Conservation (phyloP, 768 basidiomycete species). For the Collybia mongolica region DNA sequence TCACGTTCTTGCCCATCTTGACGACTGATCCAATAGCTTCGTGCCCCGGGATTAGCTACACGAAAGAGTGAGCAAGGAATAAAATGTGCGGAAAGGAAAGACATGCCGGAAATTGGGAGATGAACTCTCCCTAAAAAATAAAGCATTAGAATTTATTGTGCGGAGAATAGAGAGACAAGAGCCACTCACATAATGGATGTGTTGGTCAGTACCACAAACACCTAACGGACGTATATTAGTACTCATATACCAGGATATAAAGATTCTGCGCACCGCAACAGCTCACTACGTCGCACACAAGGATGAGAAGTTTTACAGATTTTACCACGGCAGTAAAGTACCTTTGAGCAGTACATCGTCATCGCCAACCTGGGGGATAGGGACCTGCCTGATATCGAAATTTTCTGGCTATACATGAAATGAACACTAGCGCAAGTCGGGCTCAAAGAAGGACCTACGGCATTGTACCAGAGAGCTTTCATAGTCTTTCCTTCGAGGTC, state of each 20-base stretch:
- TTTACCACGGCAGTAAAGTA: neutral
- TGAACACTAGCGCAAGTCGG: conserved; percentile 9
- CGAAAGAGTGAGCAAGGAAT: neutral
- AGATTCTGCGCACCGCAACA: conserved; percentile 36
- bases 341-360: conserved; percentile 79
- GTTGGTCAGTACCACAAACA: conserved; percentile 62
- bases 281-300: conserved; percentile 26
- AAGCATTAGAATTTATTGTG: neutral
- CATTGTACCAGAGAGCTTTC: conserved; percentile 66
- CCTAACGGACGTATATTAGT: conserved; percentile 24
- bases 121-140: conserved; percentile 48
- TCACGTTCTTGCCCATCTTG: conserved; percentile 77
- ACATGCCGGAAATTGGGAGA: conserved; percentile 55
- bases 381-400: conserved; percentile 67
- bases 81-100: neutral
- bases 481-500: conserved; percentile 43
- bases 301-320: conserved; percentile 6
- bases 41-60: conserved; percentile 69
- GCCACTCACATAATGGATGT: conserved; percentile 52
- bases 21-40: conserved; percentile 74
- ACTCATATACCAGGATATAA: neutral
- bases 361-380: conserved; percentile 62
- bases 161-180: neutral
- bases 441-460: conserved; percentile 32
- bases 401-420: conserved; percentile 49